Base-by-base conservation (phyloP, 371 early-diverging fungal species). In the Rhizopus microsporus region DNA sequence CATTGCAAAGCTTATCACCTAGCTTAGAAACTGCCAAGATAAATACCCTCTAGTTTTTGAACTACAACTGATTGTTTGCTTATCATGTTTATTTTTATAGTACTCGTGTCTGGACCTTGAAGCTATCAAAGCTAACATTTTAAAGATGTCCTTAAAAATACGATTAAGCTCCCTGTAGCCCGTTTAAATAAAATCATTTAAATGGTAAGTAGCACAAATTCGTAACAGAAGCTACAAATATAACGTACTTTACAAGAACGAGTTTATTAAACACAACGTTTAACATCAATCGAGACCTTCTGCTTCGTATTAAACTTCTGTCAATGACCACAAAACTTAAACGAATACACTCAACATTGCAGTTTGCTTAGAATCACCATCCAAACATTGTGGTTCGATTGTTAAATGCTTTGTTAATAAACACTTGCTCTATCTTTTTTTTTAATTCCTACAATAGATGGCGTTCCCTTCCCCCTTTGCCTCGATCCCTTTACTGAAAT, bases 241-340 rank as follows among this genome's bases (percentile, higher is more conserved):
- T 33, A 45, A 51, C 58, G 43, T 57, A 57, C 58, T 43, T 9
- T 42, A 57, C 43, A 51, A 42, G 43, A 43, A 51, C 43, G 51
- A 57, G 51, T 51, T 51, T 43, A 57, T 51, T 51, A 57, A 57
- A 57, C 58, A 7, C 43, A 57, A 43, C 16, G 58, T 51, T 57
- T 44, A 57, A 57, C 29, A 57, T 32, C 13, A 43, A 57, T 50
- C 58, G 50, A 57, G 58, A 57, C 43, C 58, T 57, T 51, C 44
- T 39, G 29, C 51, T 57, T 44, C 44, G 58, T 57, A 57, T 57
- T 57, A 57, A 40, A 44, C 51, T 57, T 37, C 43, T 57, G 51
- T 51, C 45, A 51, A 57, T 57, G 51, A 51, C 39, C 56, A 56
- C 56, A 56, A 39, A 56, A 48, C 56, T 47, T 56, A 56, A 56